These are phyloP conservation scores for Fusarium burgessii DNA, from an alignment of 2,329 filamentous ascomycete species.

Conservation along the genomic window DNA sequence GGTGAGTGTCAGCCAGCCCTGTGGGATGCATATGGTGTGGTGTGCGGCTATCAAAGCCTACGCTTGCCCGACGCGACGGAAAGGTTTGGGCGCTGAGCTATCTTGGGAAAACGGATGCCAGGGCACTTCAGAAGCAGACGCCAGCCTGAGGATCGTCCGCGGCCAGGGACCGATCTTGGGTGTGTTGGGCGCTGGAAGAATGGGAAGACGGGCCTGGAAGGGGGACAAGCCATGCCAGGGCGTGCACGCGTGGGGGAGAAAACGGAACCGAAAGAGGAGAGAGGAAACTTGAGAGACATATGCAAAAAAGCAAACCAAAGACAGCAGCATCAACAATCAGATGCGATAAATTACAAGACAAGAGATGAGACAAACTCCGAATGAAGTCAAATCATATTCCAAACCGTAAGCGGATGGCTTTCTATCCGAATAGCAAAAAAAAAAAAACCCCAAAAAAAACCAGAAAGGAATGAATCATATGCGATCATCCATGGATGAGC, in stretches of 20 bases:
- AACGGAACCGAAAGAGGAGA: slow-evolving; percentile 21
- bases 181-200: slow-evolving; percentile 24
- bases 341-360: slow-evolving; percentile 6
- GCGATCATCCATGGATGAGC: slow-evolving; percentile 3
- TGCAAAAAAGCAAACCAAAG: slow-evolving; percentile 23
- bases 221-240: background rate
- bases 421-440: slow-evolving; percentile 2
- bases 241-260: slow-evolving; percentile 22
- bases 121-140: slow-evolving; percentile 18
- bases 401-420: slow-evolving; percentile 10
- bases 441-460: slow-evolving; percentile 12
- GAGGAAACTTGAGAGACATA: slow-evolving; percentile 26
- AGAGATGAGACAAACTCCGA: slow-evolving; percentile 17
- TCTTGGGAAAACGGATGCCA: slow-evolving; percentile 26
- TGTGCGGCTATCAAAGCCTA: slow-evolving; percentile 23
- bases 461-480: slow-evolving; percentile 22
- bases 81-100: slow-evolving; percentile 26
- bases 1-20: slow-evolving; percentile 20
- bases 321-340: slow-evolving; percentile 15
- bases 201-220: slow-evolving; percentile 2
- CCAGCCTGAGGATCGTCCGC: slow-evolving; percentile 3
- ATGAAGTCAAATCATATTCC: background rate
- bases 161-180: slow-evolving; percentile 27
- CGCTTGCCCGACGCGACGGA: slow-evolving; percentile 16
- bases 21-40: slow-evolving; percentile 19